A percentile compares a stretch with the other conserved stretches of the same genome.
Evolutionary conservation across 345 rosid genomes (phyloP).

Genomic region (Salix dunnii): DNA sequence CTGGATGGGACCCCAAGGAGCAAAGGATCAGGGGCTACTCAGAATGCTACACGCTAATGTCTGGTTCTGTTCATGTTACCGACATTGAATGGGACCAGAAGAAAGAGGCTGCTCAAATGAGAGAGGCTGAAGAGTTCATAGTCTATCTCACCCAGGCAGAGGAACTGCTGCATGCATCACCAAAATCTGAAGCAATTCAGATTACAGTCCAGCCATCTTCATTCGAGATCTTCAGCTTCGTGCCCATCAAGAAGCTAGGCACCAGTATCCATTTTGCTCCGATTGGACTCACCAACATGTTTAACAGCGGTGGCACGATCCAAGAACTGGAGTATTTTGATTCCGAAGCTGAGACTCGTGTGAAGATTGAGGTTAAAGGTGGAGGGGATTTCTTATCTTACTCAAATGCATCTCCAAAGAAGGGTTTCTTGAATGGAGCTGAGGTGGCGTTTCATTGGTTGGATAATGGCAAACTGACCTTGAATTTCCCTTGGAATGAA

Average conservation of each 20-base stretch:
- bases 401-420: slow-evolving; percentile 44
- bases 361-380: slow-evolving; percentile 52
- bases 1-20: slow-evolving; percentile 74
- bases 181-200: slow-evolving; percentile 38
- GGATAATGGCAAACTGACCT: slow-evolving; percentile 44
- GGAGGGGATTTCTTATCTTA: slow-evolving; percentile 63
- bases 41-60: slow-evolving; percentile 60
- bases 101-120: slow-evolving; percentile 32
- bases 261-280: slow-evolving; percentile 48
- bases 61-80: slow-evolving; percentile 47
- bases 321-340: slow-evolving; percentile 36
- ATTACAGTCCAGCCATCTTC: slow-evolving; percentile 57
- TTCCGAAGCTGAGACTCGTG: slow-evolving; percentile 20
- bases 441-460: slow-evolving; percentile 46
- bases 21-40: slow-evolving; percentile 51
- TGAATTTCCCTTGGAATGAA: slow-evolving; percentile 61
- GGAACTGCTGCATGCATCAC: slow-evolving; percentile 28
- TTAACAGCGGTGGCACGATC: slow-evolving; percentile 71
- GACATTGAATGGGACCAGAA: slow-evolving; percentile 88
- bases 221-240: slow-evolving; percentile 72
- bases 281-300: slow-evolving; percentile 63
- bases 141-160: slow-evolving; percentile 57
- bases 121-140: slow-evolving; percentile 39
- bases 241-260: slow-evolving; percentile 52
- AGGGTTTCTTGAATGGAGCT: slow-evolving; percentile 45